These are phyloP conservation scores for Trichoderma citrinoviride DNA, from an alignment of 2,329 filamentous ascomycete genomes.

Conservation along the genomic window DNA sequence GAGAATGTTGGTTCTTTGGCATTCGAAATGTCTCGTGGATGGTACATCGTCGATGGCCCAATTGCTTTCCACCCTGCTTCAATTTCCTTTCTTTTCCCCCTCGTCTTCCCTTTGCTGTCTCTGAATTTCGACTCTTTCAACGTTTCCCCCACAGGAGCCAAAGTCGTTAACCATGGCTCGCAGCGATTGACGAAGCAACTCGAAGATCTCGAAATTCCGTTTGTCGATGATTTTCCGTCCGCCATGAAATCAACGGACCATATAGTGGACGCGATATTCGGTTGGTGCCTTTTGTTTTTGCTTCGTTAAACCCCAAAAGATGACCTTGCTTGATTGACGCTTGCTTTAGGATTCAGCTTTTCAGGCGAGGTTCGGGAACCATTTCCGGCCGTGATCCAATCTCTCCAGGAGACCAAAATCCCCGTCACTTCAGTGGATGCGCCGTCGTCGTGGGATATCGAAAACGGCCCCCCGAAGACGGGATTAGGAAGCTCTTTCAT, in stretches of 20 bases:
- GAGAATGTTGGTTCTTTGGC: not conserved
- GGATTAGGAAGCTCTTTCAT: conserved; percentile 79
- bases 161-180: conserved; percentile 33
- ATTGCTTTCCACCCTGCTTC: not conserved
- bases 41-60: not conserved
- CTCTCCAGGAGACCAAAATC: conserved; percentile 68
- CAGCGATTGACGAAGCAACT: conserved; percentile 83
- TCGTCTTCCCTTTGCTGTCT: not conserved
- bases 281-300: conserved; percentile 44
- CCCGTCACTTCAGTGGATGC: conserved; percentile 89
- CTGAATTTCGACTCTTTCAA: not conserved
- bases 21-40: not conserved
- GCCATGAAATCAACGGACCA: conserved; percentile 71
- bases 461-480: conserved; percentile 72
- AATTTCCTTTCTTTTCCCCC: not conserved
- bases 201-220: conserved; percentile 76
- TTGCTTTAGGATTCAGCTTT: conserved; percentile 75
- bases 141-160: not conserved
- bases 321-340: conserved; percentile 20
- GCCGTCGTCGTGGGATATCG: conserved; percentile 92
- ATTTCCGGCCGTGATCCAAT: conserved; percentile 76
- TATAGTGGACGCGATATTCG: conserved; percentile 90
- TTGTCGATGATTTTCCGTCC: conserved; percentile 72
- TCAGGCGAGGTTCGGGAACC: conserved; percentile 89
- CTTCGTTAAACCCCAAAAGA: not conserved